phyloP scores from a whole-genome alignment of 805 yeast species.

The Hanseniaspora taiwanica region DNA sequence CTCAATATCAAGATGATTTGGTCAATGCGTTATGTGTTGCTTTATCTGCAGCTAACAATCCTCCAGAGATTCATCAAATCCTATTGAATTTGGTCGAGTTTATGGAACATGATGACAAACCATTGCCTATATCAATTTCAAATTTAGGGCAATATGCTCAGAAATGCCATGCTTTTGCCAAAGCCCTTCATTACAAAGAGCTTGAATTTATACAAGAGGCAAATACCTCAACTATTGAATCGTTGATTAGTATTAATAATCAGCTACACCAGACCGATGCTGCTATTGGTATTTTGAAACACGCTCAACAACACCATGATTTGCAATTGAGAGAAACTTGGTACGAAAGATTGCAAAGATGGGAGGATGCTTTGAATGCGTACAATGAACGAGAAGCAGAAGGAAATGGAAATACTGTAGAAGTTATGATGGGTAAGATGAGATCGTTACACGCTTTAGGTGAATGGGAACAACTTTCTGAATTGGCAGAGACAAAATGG shows the following conservation, averaged over 20 bases:
- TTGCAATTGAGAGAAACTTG: slow-evolving; percentile 90
- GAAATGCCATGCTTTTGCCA: slow-evolving; percentile 93
- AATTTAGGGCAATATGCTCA: slow-evolving; percentile 88
- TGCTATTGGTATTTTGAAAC: slow-evolving; percentile 90
- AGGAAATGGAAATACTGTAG: slow-evolving; percentile 46
- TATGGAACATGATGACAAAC: slow-evolving; percentile 94
- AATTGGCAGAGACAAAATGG: slow-evolving; percentile 83
- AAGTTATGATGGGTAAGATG: slow-evolving; percentile 94
- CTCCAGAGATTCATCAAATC: slow-evolving; percentile 91
- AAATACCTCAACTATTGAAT: slow-evolving; percentile 79
- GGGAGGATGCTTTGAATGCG: slow-evolving; percentile 95
- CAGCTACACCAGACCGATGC: slow-evolving; percentile 95
- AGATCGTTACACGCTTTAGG: slow-evolving; percentile 97
- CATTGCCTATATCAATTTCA: slow-evolving; percentile 81
- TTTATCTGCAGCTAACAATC: slow-evolving; percentile 76
- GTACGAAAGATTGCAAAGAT: slow-evolving; percentile 91
- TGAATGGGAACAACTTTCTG: slow-evolving; percentile 90
- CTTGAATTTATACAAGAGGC: slow-evolving; percentile 90
- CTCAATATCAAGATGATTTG: slow-evolving; percentile 80
- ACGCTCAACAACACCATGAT: slow-evolving; percentile 84
- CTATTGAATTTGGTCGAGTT: slow-evolving; percentile 84
- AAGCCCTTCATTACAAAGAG: slow-evolving; percentile 92
- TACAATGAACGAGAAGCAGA: slow-evolving; percentile 63
- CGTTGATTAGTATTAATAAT: slow-evolving; percentile 83
- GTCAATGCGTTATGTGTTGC: slow-evolving; percentile 80